A percentile compares a stretch with the other conserved stretches of the same genome.
Evolutionary conservation across 306 rosid species (phyloP).

Genomic region (Cucurbita argyrosperma): DNA sequence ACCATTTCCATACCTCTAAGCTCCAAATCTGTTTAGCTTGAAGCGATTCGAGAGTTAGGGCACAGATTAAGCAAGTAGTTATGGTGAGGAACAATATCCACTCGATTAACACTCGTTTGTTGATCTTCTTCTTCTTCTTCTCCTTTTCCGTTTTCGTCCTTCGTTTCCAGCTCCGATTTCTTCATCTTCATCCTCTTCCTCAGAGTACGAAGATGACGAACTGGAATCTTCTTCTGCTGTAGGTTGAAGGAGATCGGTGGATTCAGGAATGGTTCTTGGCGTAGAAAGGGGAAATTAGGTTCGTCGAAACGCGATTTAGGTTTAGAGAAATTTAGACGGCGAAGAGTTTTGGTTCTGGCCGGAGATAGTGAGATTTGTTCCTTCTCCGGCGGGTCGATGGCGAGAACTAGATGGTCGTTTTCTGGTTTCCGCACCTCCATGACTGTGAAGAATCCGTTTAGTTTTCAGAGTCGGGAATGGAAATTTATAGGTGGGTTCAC

Average conservation of each 20-base stretch:
- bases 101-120: slow-evolving; percentile 23
- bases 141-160: slow-evolving; percentile 1
- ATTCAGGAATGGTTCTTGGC: slow-evolving; percentile 14
- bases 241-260: slow-evolving; percentile 6
- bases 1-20: slow-evolving; percentile 34
- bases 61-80: slow-evolving; percentile 25
- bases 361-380: background rate
- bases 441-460: background rate
- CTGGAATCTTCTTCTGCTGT: background rate
- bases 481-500: background rate
- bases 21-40: slow-evolving; percentile 11
- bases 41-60: slow-evolving; percentile 13
- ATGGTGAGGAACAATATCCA: slow-evolving; percentile 27
- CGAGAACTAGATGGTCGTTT: slow-evolving; percentile 16
- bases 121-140: slow-evolving; percentile 17
- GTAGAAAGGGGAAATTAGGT: slow-evolving; percentile 4
- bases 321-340: slow-evolving; percentile 26
- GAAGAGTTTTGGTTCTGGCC: slow-evolving; percentile 15
- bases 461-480: background rate
- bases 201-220: slow-evolving; percentile 2
- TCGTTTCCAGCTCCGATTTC: slow-evolving; percentile 12
- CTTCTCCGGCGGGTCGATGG: slow-evolving; percentile 18
- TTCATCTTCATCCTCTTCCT: slow-evolving; percentile 14
- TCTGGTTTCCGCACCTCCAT: background rate
- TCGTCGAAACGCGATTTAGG: slow-evolving; percentile 37